Conservation (phyloP, 2,329 filamentous ascomycete genomes). For the Cladosporium sp. region DNA sequence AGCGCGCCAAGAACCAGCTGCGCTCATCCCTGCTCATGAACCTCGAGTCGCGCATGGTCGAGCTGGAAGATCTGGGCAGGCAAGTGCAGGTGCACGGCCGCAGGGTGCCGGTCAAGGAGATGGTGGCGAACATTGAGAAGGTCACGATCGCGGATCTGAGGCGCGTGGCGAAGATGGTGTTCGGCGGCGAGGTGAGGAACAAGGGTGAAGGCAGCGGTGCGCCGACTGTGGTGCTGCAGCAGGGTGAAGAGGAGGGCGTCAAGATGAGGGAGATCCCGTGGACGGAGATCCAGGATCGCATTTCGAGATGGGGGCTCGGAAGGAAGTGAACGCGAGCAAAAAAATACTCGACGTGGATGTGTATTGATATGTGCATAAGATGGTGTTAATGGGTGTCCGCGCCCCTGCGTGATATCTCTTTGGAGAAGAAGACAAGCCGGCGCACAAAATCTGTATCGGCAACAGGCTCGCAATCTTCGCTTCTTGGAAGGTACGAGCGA, state of each 20-base stretch:
- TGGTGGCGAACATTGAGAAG: conserved; percentile 83
- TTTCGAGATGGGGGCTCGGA: conserved; percentile 80
- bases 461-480: background rate
- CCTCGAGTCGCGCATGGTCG: conserved; percentile 93
- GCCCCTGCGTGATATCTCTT: background rate
- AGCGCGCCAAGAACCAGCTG: conserved; percentile 94
- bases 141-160: conserved; percentile 79
- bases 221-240: conserved; percentile 92
- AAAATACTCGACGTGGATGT: conserved; percentile 22
- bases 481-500: background rate
- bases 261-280: conserved; percentile 70
- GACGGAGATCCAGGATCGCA: conserved; percentile 86
- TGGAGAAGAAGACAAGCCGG: background rate
- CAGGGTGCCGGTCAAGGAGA: conserved; percentile 88
- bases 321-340: conserved; percentile 46
- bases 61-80: conserved; percentile 90
- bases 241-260: conserved; percentile 73
- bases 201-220: conserved; percentile 75
- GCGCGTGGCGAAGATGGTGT: conserved; percentile 74
- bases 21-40: conserved; percentile 92
- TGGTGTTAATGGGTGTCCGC: background rate
- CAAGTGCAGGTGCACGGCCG: conserved; percentile 96
- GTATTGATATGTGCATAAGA: conserved; percentile 9
- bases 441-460: background rate
- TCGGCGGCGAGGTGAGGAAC: conserved; percentile 76